These are phyloP conservation scores for Pichia ethanolica DNA, from an alignment of 805 yeast genomes.

Conservation along the genomic window DNA sequence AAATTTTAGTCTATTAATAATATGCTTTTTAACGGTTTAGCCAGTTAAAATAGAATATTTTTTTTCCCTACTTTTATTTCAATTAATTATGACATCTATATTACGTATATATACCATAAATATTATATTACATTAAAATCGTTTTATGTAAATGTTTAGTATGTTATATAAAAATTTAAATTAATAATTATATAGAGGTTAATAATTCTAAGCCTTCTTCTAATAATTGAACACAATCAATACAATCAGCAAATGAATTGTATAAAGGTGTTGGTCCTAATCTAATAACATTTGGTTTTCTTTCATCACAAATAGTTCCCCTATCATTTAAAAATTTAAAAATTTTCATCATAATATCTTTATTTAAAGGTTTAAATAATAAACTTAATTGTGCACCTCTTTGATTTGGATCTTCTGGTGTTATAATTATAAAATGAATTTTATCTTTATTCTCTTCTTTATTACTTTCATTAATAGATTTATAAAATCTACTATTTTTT, in stretches of 20 bases:
- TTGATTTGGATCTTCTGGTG: slow-evolving; percentile 51
- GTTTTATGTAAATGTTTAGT: no score
- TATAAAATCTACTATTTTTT: slow-evolving; percentile 38
- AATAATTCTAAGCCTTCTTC: slow-evolving; percentile 30
- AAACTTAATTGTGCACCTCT: slow-evolving; percentile 83
- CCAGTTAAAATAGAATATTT: no score
- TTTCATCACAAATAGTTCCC: slow-evolving; percentile 80
- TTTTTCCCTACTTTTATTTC: no score
- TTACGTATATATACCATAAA: no score
- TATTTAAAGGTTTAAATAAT: slow-evolving; percentile 47
- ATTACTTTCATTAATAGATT: slow-evolving; percentile 19
- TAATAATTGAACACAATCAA: slow-evolving; percentile 36
- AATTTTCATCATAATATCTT: slow-evolving; percentile 54
- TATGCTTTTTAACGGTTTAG: no score
- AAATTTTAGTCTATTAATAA: no score
- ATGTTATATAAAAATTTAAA: no score
- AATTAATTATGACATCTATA: no score
- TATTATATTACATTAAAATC: no score
- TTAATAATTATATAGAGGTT: no score
- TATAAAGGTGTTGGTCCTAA: slow-evolving; percentile 84
- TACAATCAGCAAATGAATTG: slow-evolving; percentile 65
- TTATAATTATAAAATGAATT: slow-evolving; percentile 55
- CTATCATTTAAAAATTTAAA: slow-evolving; percentile 38
- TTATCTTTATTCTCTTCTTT: slow-evolving; percentile 1
- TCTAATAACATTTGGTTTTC: slow-evolving; percentile 85